Base-by-base conservation (phyloP, 768 basidiomycete genomes). In the Naganishia antarctica region DNA sequence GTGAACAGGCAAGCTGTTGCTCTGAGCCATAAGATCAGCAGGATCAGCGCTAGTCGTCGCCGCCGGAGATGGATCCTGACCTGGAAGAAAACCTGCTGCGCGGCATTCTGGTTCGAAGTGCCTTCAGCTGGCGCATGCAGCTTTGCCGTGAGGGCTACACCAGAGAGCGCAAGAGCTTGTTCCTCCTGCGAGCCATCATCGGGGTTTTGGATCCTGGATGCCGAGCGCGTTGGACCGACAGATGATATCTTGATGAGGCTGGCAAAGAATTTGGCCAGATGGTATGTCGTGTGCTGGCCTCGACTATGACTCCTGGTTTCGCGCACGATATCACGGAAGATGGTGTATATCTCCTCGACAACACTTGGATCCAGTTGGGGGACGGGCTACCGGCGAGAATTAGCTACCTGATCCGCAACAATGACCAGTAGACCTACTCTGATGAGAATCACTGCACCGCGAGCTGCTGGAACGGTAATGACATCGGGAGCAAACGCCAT, bases 201-300 rank as follows among this genome's bases (percentile, higher is more conserved):
- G 7, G 45, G 43, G 18, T 32, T 44, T 44, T 65, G 31, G 40
- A 60, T 25, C 23, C 60, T 61, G 4, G 60, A 48, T 0, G 65
- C 49, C 11, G 44, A 32, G 13, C 65, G 48, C 2, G 65, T 66
- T 4, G 65, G 65, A 18, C 60, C 65, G 18, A 61, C 60, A 31
- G 65, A 66, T 18, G 58, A 60, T 23, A 66, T 58, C 12, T 60
- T 47, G 37, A 60, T 37, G 16, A 66, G 32, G 29, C 60, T 61
- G 8, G 65, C 48, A 43, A 66, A 66, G 60, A 66, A 66, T 51
- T 49, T 61, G 6, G 65, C 65, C 37, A 61, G 49, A 43, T 66
- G 51, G 50, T 61, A 66, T 4, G 65, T 50, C 12, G 60, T 62
- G 21, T 66, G 46, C 37, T 66, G 60, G 18, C 60, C 65, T 13